Evolutionary conservation across 768 basidiomycete species (phyloP).

Genomic region (Lactifluus echinatus): DNA sequence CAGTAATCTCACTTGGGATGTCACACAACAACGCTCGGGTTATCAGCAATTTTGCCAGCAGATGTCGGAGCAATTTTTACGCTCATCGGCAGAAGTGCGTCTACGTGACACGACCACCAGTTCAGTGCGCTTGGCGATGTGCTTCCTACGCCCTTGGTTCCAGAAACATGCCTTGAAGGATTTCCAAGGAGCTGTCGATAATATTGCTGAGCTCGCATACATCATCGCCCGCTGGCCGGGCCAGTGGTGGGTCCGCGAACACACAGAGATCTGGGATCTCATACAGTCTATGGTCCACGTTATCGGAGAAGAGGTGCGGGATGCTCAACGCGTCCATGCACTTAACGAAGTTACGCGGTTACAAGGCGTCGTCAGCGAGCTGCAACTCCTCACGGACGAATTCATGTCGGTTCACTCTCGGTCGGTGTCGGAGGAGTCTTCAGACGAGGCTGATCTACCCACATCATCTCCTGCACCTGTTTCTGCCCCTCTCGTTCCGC

Average conservation of each 20-base stretch:
- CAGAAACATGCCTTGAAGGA: slow-evolving; percentile 38
- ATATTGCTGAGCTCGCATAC: slow-evolving; percentile 30
- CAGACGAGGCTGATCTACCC: slow-evolving; percentile 1
- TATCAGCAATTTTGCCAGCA: slow-evolving; percentile 66
- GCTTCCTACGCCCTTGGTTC: slow-evolving; percentile 66
- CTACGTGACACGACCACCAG: slow-evolving; percentile 59
- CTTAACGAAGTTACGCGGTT: slow-evolving; percentile 42
- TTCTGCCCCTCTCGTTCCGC: slow-evolving; percentile 20
- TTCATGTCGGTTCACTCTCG: slow-evolving; percentile 27
- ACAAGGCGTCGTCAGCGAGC: slow-evolving; percentile 40
- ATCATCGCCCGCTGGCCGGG: slow-evolving; percentile 48
- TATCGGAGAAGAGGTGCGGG: slow-evolving; percentile 57
- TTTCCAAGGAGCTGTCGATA: slow-evolving; percentile 31
- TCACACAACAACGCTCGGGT: slow-evolving; percentile 46
- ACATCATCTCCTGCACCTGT: slow-evolving; percentile 2
- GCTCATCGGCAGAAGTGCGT: slow-evolving; percentile 44
- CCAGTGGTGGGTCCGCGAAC: slow-evolving; percentile 58
- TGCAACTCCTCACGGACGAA: slow-evolving; percentile 38
- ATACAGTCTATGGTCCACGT: slow-evolving; percentile 51
- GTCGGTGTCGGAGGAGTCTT: slow-evolving; percentile 20
- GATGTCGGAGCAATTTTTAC: slow-evolving; percentile 55
- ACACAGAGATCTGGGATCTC: slow-evolving; percentile 51
- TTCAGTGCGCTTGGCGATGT: slow-evolving; percentile 57
- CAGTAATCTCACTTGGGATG: slow-evolving; percentile 44
- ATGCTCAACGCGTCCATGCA: slow-evolving; percentile 35